Percentiles rank a stretch among this genome's conserved stretches.
Conservation (phyloP, 441 rosid species). For the Capsella rubella region DNA sequence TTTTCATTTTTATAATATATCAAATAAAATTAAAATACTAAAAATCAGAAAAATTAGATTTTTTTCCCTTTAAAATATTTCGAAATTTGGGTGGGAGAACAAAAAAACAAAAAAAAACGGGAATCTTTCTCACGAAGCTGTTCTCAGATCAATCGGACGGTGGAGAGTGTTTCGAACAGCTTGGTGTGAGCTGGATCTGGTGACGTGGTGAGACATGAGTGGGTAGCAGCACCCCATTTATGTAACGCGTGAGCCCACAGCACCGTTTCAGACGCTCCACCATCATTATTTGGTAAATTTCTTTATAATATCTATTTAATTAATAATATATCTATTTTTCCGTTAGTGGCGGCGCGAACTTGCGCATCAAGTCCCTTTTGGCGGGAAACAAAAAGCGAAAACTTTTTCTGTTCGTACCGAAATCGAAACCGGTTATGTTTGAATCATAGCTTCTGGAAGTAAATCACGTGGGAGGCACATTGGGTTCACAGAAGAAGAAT, state of each 20-base stretch:
- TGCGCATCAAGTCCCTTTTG: conserved; percentile 50
- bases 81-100: conserved; percentile 37
- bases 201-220: conserved; percentile 41
- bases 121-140: conserved; percentile 33
- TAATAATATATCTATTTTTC: background rate
- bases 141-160: conserved; percentile 41
- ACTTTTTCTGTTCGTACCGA: conserved; percentile 18
- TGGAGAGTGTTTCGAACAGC: conserved; percentile 43
- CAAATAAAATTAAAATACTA: background rate
- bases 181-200: conserved; percentile 7
- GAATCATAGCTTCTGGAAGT: background rate
- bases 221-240: conserved; percentile 30
- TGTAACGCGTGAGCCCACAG: conserved; percentile 43
- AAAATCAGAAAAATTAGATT: background rate
- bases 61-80: conserved; percentile 13
- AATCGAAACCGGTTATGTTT: background rate
- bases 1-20: background rate
- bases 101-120: background rate
- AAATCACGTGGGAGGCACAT: background rate
- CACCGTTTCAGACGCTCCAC: conserved; percentile 45
- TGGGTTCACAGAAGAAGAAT: too few relatives aligned
- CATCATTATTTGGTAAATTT: conserved; percentile 21
- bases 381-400: conserved; percentile 51
- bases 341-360: conserved; percentile 55
- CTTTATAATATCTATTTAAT: conserved; percentile 2